phyloP scores from a whole-genome alignment of 2,329 filamentous ascomycete species.

The Aspergillus chevalieri region DNA sequence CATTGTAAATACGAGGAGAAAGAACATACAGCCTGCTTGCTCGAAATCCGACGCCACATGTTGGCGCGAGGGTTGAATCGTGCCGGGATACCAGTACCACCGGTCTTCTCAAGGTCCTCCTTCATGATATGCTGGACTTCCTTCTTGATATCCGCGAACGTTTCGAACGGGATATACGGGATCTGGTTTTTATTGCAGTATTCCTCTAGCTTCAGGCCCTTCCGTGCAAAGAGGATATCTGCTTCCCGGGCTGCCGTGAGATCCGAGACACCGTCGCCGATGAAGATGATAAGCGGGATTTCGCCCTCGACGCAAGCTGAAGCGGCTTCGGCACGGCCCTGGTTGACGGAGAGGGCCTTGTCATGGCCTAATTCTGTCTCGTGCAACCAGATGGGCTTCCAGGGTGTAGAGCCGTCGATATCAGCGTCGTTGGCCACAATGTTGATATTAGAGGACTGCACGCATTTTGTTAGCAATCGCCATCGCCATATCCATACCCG shows the following conservation, averaged over 20 bases:
- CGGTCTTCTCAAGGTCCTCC: slow-evolving; percentile 57
- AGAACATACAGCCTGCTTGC: slow-evolving; percentile 47
- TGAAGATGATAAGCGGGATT: slow-evolving; percentile 62
- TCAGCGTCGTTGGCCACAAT: slow-evolving; percentile 64
- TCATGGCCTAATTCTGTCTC: slow-evolving; percentile 61
- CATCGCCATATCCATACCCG: not conserved
- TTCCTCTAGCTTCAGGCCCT: slow-evolving; percentile 59
- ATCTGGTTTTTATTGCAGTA: slow-evolving; percentile 60
- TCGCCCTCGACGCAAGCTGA: slow-evolving; percentile 54
- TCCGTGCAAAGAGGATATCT: slow-evolving; percentile 61
- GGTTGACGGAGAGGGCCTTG: slow-evolving; percentile 59
- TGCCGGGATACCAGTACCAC: slow-evolving; percentile 53
- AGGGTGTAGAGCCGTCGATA: slow-evolving; percentile 53
- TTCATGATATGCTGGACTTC: slow-evolving; percentile 54
- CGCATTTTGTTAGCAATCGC: not conserved
- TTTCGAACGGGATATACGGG: slow-evolving; percentile 57
- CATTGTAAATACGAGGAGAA: slow-evolving; percentile 1
- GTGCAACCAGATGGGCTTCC: slow-evolving; percentile 63
- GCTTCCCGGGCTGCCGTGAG: slow-evolving; percentile 60
- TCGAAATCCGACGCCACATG: slow-evolving; percentile 59
- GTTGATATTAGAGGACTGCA: slow-evolving; percentile 50
- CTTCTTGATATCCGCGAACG: slow-evolving; percentile 59
- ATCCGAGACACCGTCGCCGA: slow-evolving; percentile 64
- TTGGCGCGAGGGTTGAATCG: slow-evolving; percentile 64
- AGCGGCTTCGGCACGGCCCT: slow-evolving; percentile 52